These are phyloP conservation scores for Saturnispora besseyi DNA, from an alignment of 805 yeast species.

Conservation along the genomic window DNA sequence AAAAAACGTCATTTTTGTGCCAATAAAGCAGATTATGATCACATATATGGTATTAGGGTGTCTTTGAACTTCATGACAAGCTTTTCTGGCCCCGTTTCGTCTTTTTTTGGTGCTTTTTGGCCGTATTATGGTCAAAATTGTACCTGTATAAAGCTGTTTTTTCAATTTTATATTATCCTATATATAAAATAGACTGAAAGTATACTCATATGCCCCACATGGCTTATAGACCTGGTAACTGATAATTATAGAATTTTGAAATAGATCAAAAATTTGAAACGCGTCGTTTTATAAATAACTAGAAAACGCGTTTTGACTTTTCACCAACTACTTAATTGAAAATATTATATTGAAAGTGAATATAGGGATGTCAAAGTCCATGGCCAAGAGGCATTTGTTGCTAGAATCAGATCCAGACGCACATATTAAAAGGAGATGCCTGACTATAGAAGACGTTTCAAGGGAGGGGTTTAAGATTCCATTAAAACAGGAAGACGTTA, in stretches of 20 bases:
- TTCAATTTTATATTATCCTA: too few species aligned
- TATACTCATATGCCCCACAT: too few species aligned
- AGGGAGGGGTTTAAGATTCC: slow-evolving; percentile 27
- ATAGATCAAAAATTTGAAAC: not conserved
- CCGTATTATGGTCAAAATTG: too few species aligned
- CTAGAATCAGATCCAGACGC: slow-evolving; percentile 6
- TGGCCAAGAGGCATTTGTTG: slow-evolving; percentile 5
- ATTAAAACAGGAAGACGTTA: slow-evolving; percentile 17
- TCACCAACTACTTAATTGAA: not conserved
- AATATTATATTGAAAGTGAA: not conserved
- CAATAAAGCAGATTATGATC: too few species aligned
- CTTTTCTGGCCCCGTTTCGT: too few species aligned
- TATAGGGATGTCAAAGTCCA: not conserved
- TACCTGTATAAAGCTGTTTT: too few species aligned
- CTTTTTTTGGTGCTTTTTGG: too few species aligned
- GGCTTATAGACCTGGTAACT: too few species aligned
- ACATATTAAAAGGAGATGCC: slow-evolving; percentile 8
- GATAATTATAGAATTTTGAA: not conserved
- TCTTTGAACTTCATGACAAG: too few species aligned
- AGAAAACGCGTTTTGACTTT: not conserved
- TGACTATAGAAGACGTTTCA: slow-evolving; percentile 9
- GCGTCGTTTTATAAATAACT: not conserved
- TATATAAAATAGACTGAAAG: too few species aligned
- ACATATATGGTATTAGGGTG: too few species aligned
- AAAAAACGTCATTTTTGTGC: too few species aligned